Evolutionary conservation across 129 eudicot species (phyloP), one percentile per base, ranked within the genome.

Genomic region (Artemisia annua): DNA sequence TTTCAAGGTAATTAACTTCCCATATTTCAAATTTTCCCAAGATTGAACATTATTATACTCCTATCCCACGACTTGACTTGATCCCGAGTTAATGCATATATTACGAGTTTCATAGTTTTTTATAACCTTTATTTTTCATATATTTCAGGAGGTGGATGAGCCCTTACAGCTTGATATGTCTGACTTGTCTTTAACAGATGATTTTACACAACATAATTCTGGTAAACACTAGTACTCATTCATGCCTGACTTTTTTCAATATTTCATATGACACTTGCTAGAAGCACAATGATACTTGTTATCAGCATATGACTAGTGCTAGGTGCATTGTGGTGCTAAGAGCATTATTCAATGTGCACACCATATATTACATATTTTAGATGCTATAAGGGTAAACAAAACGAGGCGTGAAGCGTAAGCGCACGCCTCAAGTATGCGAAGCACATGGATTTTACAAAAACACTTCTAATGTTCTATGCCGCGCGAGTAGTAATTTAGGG

Each of bases 81-180:
- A 56, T 56, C 6, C 24, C 30, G 11, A 56, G 5, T 17, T 19
- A 13, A 13, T 59, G 72, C 35, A 15, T 52, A 19, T 49, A 13
- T 76, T 58, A 48, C 60, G 61, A 30, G 44, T 24, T 50, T 10
- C n/a, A 48, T 17, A 18, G 22, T 1, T 7, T 7, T 39, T 39
- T 39, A 39, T 16, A 67, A 50, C 17, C 13, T 32, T 62, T 79
- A 19, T 39, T 75, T 18, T 60, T 69, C 32, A 12, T 57, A 62
- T 87, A 57, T 86, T 54, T 67, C 81, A 94, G 98, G 98, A 94
- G 79, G 97, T 90, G 39, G 98, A 94, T 72, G 98, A 94, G 87
- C 98, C 96, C 49, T 71, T 87, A 76, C 98, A 83, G 70, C 90
- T 93, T 69, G 96, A 94, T 80, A 80, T 94, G 86, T 79, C 97